Base-by-base conservation (phyloP, 78 protist species). In the Dictyostelium brefeldianum region DNA sequence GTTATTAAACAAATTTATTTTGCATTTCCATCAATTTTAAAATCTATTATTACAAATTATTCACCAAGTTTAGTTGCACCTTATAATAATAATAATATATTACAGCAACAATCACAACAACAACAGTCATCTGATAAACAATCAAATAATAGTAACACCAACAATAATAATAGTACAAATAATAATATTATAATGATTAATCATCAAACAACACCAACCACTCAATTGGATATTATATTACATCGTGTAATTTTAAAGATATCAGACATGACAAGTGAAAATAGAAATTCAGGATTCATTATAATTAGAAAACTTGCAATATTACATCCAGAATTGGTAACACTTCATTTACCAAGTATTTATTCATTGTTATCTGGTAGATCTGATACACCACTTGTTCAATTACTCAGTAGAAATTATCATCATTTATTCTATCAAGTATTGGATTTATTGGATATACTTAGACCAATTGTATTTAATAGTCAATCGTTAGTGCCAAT, bases 171-270 rank as follows among this genome's bases (percentile, higher is more conserved):
- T 20, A 57, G n/a, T 57, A 18, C 20, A 9, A 56, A 56, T 20
- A 56, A 56, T 18, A 56, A 56, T 56, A 18, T 5, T 31, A 29
- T 67, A 67, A 67, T 62, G 10, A 22, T 62, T 25, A 62, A 47
- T 15, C 29, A 17, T 51, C 47, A 62, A 56, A 80, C 67, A 71
- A 29, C 56, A 14, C 93, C 93, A 77, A 10, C 64, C n/a, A 87
- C 93, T 1, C 83, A 87, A 59, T 50, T 87, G 31, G 93, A 87
- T 78, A 77, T 78, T 3, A 56, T 70, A 10, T 47, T 87, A 36
- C 93, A 87, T 50, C 51, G 84, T 59, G 79, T 87, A 4, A 87
- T 65, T 46, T 62, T 87, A 20, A 87, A 77, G 53, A n/a, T 87
- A 12, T n/a, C 65, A 2, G 93, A 87, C 27, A 31, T 67, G 41